phyloP scores from a whole-genome alignment of 2,329 filamentous ascomycete genomes.

The Botrytis galanthina region DNA sequence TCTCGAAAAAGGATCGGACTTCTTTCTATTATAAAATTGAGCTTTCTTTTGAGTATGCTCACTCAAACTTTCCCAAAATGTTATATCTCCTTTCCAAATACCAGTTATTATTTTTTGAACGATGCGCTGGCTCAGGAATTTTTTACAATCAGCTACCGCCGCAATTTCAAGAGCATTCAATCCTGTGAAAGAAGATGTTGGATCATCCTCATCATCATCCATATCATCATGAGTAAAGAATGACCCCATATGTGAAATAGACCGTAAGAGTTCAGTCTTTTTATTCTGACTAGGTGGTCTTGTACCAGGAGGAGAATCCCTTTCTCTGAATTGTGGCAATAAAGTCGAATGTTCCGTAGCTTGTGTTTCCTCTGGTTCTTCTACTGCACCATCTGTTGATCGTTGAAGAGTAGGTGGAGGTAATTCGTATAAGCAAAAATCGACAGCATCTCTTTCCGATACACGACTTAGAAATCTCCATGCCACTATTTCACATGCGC shows the following conservation, averaged over 20 bases:
- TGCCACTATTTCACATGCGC: conserved; percentile 77
- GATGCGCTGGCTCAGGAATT: conserved; percentile 75
- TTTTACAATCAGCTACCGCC: conserved; percentile 76
- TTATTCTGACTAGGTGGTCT: conserved; percentile 31
- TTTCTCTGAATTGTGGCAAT: conserved; percentile 34
- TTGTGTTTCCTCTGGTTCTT: conserved; percentile 21
- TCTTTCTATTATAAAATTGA: conserved; percentile 67
- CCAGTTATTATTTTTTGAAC: conserved; percentile 82
- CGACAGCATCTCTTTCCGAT: conserved; percentile 70
- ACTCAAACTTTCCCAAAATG: conserved; percentile 81
- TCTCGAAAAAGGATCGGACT: conserved; percentile 71
- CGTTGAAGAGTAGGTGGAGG: conserved; percentile 40
- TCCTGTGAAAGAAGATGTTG: conserved; percentile 70
- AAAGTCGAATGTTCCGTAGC: conserved; percentile 32
- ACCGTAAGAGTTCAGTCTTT: conserved; percentile 42
- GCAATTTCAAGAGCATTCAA: conserved; percentile 88
- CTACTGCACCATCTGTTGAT: conserved; percentile 9
- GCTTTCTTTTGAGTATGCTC: conserved; percentile 72
- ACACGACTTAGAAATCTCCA: conserved; percentile 73
- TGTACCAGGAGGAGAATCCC: conserved; percentile 19
- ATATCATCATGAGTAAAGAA: conserved; percentile 40
- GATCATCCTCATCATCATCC: conserved; percentile 55
- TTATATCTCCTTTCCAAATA: conserved; percentile 82
- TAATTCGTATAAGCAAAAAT: conserved; percentile 72
- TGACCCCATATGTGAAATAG: conserved; percentile 51